Percentiles rank a stretch among this genome's conserved stretches.
phyloP scores from a whole-genome alignment of 225 moss, liverwort and hornwort genomes.

The Polytrichum commune region DNA sequence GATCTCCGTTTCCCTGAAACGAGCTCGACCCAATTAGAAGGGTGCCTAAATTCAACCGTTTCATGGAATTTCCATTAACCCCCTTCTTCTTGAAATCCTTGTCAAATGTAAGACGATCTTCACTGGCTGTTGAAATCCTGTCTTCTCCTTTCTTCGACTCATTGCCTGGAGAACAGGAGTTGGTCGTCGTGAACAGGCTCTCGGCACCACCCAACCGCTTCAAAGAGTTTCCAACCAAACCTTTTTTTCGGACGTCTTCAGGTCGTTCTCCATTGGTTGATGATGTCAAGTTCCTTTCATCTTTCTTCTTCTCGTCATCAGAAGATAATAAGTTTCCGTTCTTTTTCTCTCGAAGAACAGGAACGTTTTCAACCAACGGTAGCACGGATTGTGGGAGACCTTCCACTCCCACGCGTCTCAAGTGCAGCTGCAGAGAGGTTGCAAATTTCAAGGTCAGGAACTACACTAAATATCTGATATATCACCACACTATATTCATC shows the following conservation, averaged over 20 bases:
- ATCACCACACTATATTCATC: no score
- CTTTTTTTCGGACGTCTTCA: slow-evolving; percentile 45
- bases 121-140: slow-evolving; percentile 20
- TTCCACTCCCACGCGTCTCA: slow-evolving; percentile 90
- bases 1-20: slow-evolving; percentile 42
- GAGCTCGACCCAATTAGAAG: slow-evolving; percentile 42
- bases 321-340: neutral
- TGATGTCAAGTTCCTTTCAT: slow-evolving; percentile 19
- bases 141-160: slow-evolving; percentile 36
- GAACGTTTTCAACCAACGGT: slow-evolving; percentile 24
- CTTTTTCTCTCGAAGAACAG: slow-evolving; percentile 26
- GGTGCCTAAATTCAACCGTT: slow-evolving; percentile 41
- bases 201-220: slow-evolving; percentile 33
- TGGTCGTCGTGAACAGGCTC: slow-evolving; percentile 19
- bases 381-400: slow-evolving; percentile 39
- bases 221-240: slow-evolving; percentile 25
- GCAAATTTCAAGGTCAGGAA: slow-evolving; percentile 6
- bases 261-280: slow-evolving; percentile 23
- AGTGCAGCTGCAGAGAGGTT: slow-evolving; percentile 57
- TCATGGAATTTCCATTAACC: slow-evolving; percentile 50
- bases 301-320: slow-evolving; percentile 35
- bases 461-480: neutral
- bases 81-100: slow-evolving; percentile 49
- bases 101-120: slow-evolving; percentile 33
- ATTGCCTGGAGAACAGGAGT: slow-evolving; percentile 25